Evolutionary conservation across 371 early-diverging fungal genomes (phyloP).

Genomic region (Basidiobolus meristosporus): DNA sequence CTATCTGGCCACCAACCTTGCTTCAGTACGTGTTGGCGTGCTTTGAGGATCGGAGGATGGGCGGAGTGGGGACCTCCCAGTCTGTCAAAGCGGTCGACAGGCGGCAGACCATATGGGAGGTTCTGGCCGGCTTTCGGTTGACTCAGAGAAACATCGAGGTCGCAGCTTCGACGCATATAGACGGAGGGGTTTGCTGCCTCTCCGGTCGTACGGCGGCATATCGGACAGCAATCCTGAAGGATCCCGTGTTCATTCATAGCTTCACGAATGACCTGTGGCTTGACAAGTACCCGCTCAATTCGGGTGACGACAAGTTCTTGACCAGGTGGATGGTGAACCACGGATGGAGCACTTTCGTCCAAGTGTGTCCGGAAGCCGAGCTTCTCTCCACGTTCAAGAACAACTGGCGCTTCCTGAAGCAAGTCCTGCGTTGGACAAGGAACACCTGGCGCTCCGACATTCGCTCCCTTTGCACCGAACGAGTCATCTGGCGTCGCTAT

Average conservation of each 20-base stretch:
- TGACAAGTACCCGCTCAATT: constrained; percentile 47
- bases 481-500: constrained; percentile 38
- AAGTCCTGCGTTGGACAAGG: constrained; percentile 52
- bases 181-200: constrained; percentile 55
- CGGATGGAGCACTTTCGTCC: constrained; percentile 49
- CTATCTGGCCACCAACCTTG: constrained; percentile 40
- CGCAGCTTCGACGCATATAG: constrained; percentile 54
- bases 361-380: constrained; percentile 51
- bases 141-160: constrained; percentile 57
- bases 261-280: constrained; percentile 56
- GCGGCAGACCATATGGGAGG: constrained; percentile 47
- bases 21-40: constrained; percentile 46
- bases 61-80: constrained; percentile 59
- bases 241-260: constrained; percentile 43
- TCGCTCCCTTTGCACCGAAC: constrained; percentile 36
- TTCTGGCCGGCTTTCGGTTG: constrained; percentile 45
- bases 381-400: constrained; percentile 53
- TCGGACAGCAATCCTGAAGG: constrained; percentile 47
- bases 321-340: constrained; percentile 59
- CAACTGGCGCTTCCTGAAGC: constrained; percentile 56
- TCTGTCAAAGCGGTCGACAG: constrained; percentile 31
- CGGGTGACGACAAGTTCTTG: constrained; percentile 59
- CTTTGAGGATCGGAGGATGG: constrained; percentile 51
- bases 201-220: constrained; percentile 66
- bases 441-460: constrained; percentile 62